phyloP scores from a whole-genome alignment of 805 yeast genomes.

The Lipomyces starkeyi region DNA sequence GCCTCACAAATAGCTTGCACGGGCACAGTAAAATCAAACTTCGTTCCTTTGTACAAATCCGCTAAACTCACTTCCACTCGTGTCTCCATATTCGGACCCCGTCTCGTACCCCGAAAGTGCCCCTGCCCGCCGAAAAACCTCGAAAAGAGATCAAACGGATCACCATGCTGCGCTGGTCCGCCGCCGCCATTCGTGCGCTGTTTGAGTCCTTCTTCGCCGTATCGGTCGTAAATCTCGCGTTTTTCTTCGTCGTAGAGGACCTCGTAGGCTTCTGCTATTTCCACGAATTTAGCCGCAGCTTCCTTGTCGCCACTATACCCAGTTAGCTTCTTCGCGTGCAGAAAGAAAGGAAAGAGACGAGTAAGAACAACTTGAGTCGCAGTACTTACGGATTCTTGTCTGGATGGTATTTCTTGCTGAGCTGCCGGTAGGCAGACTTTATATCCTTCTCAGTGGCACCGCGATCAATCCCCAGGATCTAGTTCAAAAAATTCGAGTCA shows the following conservation, averaged over 20 bases:
- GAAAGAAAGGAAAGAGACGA: not conserved
- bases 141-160: conserved; percentile 65
- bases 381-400: conserved; percentile 73
- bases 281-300: conserved; percentile 86
- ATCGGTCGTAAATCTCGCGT: conserved; percentile 69
- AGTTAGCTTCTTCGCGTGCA: not conserved
- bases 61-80: conserved; percentile 61
- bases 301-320: conserved; percentile 64
- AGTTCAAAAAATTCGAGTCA: not conserved
- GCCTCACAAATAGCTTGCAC: conserved; percentile 76
- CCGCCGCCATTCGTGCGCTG: conserved; percentile 51
- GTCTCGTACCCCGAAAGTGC: conserved; percentile 49
- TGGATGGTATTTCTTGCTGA: conserved; percentile 89
- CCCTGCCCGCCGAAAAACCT: conserved; percentile 60
- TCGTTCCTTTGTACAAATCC: conserved; percentile 75
- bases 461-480: conserved; percentile 69
- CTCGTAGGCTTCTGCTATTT: conserved; percentile 92
- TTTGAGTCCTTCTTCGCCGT: conserved; percentile 76
- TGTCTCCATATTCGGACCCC: conserved; percentile 69
- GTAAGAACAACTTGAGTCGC: not conserved
- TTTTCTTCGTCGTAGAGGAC: conserved; percentile 76
- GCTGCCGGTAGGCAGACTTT: conserved; percentile 79
- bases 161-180: conserved; percentile 44
- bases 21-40: conserved; percentile 62
- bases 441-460: conserved; percentile 80